Base-by-base conservation (phyloP, 1,284 basidiomycete species). In the Leccinum pallidistipes region DNA sequence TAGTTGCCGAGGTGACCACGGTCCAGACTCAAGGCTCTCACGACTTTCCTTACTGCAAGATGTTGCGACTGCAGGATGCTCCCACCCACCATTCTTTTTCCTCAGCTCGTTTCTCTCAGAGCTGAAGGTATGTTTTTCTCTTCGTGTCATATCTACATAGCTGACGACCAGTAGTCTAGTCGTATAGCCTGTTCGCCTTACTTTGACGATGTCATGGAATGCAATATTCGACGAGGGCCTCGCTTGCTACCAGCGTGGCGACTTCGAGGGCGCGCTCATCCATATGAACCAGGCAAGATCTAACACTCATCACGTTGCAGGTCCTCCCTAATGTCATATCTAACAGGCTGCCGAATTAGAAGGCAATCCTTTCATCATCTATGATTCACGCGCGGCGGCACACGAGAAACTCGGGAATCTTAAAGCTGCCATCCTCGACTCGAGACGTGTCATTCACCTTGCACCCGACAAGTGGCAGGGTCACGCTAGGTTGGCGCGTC, bases 361-460 rank as follows among this genome's bases (percentile, higher is more conserved):
- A 12, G 74, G 76, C n/a, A 71, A 75, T 14, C 76, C 79, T 53
- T 79, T 78, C 69, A 74, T 77, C 32, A 73, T 88, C 14, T 88
- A 84, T 60, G 90, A 92, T 66, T 88, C 87, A 31, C 84, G 91
- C 27, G 87, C 90, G 1, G 86, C 86, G 0, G 81, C 83, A 1
- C 81, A 85, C 65, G 83, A 88, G 68, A 86, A 81, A 65, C 79
- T 88, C 2, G 82, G 80, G 6, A 79, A 79, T 56, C 66, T 74
- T 34, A 87, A 85, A 63, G 83, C 86, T 16, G 89, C 88, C 1
- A 77, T 92, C 8, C 77, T 76, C 14, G 90, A 92, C 67, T 83
- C 86, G 6, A 87, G 83, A 71, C 78, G 76, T 54, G 86, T 83
- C 21, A 88, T 92, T 54, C 80, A 85, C 57, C 74, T 88, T 7